Evolutionary conservation across 2,329 filamentous ascomycete species (phyloP).

Genomic region (Biscogniauxia marginata): DNA sequence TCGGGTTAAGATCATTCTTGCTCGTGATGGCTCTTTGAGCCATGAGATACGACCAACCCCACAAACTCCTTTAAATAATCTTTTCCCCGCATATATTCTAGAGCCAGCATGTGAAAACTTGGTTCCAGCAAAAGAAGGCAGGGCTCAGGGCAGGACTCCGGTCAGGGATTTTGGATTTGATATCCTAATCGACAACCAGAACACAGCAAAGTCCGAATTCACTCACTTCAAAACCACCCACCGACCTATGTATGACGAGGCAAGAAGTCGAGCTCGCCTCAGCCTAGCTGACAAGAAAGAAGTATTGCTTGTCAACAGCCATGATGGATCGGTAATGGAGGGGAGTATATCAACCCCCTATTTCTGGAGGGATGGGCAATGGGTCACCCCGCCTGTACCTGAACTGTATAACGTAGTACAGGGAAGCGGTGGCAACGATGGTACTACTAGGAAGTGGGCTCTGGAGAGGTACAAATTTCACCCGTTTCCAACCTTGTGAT

Average conservation of each 20-base stretch:
- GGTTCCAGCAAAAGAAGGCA: constrained; percentile 8
- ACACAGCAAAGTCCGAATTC: constrained; percentile 55
- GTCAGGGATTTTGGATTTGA: constrained; percentile 37
- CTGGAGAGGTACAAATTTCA: constrained; percentile 54
- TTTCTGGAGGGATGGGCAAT: constrained; percentile 68
- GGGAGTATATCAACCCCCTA: constrained; percentile 81
- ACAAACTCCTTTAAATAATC: constrained; percentile 33
- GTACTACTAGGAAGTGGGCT: constrained; percentile 82
- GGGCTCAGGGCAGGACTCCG: constrained; percentile 18
- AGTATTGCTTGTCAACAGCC: constrained; percentile 68
- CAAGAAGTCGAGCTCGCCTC: constrained; percentile 62
- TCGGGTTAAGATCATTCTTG: constrained; percentile 56
- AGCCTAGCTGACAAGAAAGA: constrained; percentile 55
- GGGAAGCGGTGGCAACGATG: constrained; percentile 74
- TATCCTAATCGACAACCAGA: constrained; percentile 43
- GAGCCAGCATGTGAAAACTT: constrained; percentile 35
- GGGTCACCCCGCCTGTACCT: constrained; percentile 77
- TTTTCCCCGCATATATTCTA: constrained; percentile 59
- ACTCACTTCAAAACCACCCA: constrained; percentile 85
- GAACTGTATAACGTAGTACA: constrained; percentile 32
- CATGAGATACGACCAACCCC: constrained; percentile 37
- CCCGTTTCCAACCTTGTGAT: background rate
- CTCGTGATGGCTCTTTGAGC: constrained; percentile 45
- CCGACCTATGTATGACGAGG: constrained; percentile 68
- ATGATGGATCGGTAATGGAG: constrained; percentile 71